phyloP scores from a whole-genome alignment of 805 yeast species.

The Metschnikowia gruessii region DNA sequence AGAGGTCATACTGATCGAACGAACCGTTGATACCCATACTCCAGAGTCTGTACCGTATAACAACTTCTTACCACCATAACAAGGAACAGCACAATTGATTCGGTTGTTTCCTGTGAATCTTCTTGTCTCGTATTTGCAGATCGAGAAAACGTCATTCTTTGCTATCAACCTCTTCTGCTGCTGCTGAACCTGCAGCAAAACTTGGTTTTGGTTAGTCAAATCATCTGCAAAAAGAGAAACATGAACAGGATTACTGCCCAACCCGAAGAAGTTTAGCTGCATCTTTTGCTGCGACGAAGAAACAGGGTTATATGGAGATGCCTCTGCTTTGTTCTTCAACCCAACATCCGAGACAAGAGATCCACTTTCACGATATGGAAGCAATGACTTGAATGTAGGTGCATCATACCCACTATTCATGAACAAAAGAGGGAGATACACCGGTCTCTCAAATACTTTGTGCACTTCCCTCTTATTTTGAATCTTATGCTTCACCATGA shows the following conservation, averaged over 20 bases:
- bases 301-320: conserved; percentile 27
- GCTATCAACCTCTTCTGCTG: conserved; percentile 75
- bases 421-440: conserved; percentile 73
- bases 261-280: conserved; percentile 50
- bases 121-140: conserved; percentile 69
- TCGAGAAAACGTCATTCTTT: conserved; percentile 74
- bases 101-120: conserved; percentile 72
- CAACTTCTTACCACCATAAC: conserved; percentile 89
- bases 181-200: conserved; percentile 71
- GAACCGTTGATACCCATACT: conserved; percentile 74
- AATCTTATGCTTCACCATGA: conserved; percentile 80
- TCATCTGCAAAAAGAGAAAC: conserved; percentile 52
- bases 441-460: conserved; percentile 86
- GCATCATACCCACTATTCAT: conserved; percentile 76
- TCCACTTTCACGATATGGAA: conserved; percentile 34
- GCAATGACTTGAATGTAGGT: conserved; percentile 52
- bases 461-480: conserved; percentile 89
- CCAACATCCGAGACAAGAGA: conserved; percentile 38
- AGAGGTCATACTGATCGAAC: conserved; percentile 49
- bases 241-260: conserved; percentile 55
- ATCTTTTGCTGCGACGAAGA: conserved; percentile 35
- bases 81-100: conserved; percentile 88
- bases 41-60: conserved; percentile 92
- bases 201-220: conserved; percentile 65
- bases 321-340: conserved; percentile 27